Evolutionary conservation across 2,329 filamentous ascomycete species (phyloP), one percentile per base, ranked within the genome.

Genomic region (Colletotrichum orbiculare): DNA sequence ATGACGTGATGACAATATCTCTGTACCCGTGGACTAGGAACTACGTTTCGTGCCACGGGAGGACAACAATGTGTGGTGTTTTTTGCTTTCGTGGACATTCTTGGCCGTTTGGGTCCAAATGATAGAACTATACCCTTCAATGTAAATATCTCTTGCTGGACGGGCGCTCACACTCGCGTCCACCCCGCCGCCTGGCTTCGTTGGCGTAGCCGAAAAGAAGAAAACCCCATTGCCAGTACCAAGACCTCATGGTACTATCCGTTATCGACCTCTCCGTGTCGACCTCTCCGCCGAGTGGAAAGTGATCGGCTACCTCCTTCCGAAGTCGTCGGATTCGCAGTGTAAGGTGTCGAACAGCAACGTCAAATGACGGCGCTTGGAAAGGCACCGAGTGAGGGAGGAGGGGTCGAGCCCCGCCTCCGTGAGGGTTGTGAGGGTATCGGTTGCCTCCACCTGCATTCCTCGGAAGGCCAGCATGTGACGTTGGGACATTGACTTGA

Each of bases 1-100:
- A 66, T 65, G 64, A 66, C 37, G 46, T 66, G 64, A 66, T 55
- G 64, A 66, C 54, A 41, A 66, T 59, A 64, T 66, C 60, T 66
- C 50, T 64, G 49, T 66, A 63, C 54, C 64, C 41, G 57, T 33
- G 53, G 48, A 45, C 54, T 17, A 11, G 45, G 38, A 54, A 35
- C 45, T 35, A 41, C 54, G 37, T 11, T 35, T n/a, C 38, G 10
- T 54, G 12, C 35, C 37, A 48, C 34, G 53, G 17, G 56, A 39
- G 43, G 38, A 12, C 33, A 42, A 52, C 46, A 41, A 52, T 41
- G 45, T 38, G 33, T 45, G 60, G 60, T 60, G 60, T 64, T 41
- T 65, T 38, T 62, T 25, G 33, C 63, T 64, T 55, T 47, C 43
- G 41, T 66, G 63, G 58, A 41, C 5, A 53, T 52, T 42, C 59